A percentile compares a stretch with the other conserved stretches of the same genome.
These are phyloP conservation scores for Jatropha podagrica DNA, from an alignment of 441 rosid species.

Conservation along the genomic window DNA sequence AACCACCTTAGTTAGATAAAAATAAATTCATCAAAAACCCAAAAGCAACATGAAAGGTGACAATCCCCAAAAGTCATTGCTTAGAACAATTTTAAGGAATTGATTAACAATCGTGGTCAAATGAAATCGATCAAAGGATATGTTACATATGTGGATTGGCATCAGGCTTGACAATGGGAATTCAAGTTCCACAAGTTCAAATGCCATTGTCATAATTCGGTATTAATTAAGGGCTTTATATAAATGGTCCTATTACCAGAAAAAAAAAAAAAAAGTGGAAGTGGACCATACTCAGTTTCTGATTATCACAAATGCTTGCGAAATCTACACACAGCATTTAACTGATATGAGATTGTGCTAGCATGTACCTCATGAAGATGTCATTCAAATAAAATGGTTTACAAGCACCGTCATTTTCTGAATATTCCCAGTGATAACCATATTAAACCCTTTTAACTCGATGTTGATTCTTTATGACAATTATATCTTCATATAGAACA, in stretches of 20 bases:
- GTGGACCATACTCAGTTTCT: background rate
- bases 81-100: background rate
- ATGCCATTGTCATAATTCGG: background rate
- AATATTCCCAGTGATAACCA: background rate
- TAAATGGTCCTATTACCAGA: background rate
- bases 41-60: background rate
- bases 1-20: background rate
- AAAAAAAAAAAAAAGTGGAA: background rate
- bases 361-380: background rate
- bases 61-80: background rate
- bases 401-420: background rate
- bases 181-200: background rate
- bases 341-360: background rate
- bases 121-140: background rate
- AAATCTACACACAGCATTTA: background rate
- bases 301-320: background rate
- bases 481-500: background rate
- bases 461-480: background rate
- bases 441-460: background rate
- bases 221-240: background rate
- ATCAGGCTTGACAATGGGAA: too few species aligned
- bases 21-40: background rate
- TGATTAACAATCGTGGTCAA: background rate
- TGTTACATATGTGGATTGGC: background rate
- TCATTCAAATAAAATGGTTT: background rate